Evolutionary conservation across 352 stramenopile genomes (phyloP), one percentile per base, ranked within the genome.

Genomic region (Globisporangium nunn): DNA sequence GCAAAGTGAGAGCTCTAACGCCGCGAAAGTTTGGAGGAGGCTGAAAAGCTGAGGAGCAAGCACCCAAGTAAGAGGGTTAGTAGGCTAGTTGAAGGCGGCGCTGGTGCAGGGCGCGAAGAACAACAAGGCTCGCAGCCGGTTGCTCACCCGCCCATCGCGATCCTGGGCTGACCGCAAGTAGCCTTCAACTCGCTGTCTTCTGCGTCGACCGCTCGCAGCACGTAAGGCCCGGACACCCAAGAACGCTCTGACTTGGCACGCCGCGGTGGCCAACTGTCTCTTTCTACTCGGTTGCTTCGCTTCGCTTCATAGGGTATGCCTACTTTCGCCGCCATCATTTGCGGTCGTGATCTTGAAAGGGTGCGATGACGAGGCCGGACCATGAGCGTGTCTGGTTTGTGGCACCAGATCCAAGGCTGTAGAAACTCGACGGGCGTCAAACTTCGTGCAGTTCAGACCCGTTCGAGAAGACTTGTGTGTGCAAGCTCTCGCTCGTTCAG

Each of bases 1-100:
- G 23, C 10, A 35, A 30, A 60, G 30, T 60, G 55, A 49, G 30
- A 52, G 35, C n/a, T 54, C 35, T 37, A 50, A 17, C 18, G 11
- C 28, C 12, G 18, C n/a, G 28, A 18, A 23, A 28, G 28, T 43
- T 35, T 33, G 39, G 40, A 8, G 23, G 23, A 23, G 23, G 23
- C 23, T 23, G 23, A 23, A 23, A 23, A 23, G 23, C 40, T 45
- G 17, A 17, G 40, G 40, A 45, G 40, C 40, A 45, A 1, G 11
- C n/a, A 29, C 14, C 7, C 28, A 33, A 41, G 14, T 29, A 28
- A 35, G 4, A 52, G 30, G 4, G 48, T 41, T 3, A 41, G 23
- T 23, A 23, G 23, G 23, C 23, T 23, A 23, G 23, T 23, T 23
- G 23, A 23, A 23, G 23, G 23, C 23, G 23, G 23, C 23, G 23